Percentiles rank a stretch among this genome's conserved stretches.
Conservation (phyloP, 768 basidiomycete species). For the Heimioporus sp. region DNA sequence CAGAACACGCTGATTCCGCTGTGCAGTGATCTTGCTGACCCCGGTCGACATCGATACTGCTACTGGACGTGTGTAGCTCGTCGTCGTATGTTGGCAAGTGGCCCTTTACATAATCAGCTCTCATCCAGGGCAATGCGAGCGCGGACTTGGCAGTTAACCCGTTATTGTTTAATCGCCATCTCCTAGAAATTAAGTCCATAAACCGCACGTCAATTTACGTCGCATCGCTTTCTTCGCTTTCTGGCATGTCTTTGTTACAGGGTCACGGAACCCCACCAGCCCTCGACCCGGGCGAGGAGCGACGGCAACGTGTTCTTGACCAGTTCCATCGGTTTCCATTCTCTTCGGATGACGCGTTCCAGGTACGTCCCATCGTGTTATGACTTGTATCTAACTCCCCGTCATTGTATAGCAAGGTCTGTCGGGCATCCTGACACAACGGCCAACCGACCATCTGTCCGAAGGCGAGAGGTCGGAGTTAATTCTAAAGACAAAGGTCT, state of each 20-base stretch:
- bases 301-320: conserved; percentile 19
- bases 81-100: too few relatives aligned
- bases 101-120: conserved; percentile 15
- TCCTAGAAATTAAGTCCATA: neutral
- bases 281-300: conserved; percentile 13
- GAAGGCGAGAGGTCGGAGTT: conserved; percentile 45
- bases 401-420: conserved; percentile 55
- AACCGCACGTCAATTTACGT: conserved; percentile 16
- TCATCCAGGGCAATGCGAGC: neutral
- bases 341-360: conserved; percentile 53
- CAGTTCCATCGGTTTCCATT: conserved; percentile 51
- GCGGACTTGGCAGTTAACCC: neutral
- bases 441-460: conserved; percentile 33
- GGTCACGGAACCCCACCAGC: conserved; percentile 7
- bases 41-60: conserved; percentile 21
- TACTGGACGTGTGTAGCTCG: too few relatives aligned
- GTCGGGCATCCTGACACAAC: conserved; percentile 49
- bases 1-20: conserved; percentile 64
- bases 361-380: conserved; percentile 41
- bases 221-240: conserved; percentile 1
- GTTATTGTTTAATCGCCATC: neutral
- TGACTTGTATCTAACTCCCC: neutral
- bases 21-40: conserved; percentile 57
- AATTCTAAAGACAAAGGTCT: conserved; percentile 55
- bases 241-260: conserved; percentile 19